Conservation (phyloP, 75 land plant species). For the Larix kaempferi region DNA sequence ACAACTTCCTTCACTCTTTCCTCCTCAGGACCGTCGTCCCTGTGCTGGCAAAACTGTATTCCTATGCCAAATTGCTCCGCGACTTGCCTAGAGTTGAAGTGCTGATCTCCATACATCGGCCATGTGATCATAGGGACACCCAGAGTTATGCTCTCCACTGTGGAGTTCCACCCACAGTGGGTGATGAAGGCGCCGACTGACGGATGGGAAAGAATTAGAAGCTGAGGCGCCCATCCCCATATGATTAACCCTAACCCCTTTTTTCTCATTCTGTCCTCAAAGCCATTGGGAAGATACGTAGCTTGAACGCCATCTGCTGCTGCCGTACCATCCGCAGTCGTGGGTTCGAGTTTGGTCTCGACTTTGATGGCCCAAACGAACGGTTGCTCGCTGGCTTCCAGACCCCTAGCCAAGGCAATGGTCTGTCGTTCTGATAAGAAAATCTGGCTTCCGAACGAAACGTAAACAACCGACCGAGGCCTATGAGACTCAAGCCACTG, state of each 20-base stretch:
- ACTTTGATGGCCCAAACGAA: constrained; percentile 35
- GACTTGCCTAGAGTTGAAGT: background rate
- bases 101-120: constrained; percentile 23
- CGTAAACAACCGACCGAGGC: constrained; percentile 23
- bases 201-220: constrained; percentile 4
- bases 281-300: constrained; percentile 6
- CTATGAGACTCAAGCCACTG: constrained; percentile 25
- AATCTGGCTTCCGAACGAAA: constrained; percentile 33
- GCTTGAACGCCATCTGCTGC: background rate
- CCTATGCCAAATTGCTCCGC: background rate
- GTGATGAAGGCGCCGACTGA: constrained; percentile 21
- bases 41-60: background rate
- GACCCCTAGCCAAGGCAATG: constrained; percentile 17
- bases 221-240: constrained; percentile 29
- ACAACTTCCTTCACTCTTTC: background rate
- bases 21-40: background rate
- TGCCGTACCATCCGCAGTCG: background rate
- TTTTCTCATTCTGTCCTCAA: background rate
- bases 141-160: constrained; percentile 14
- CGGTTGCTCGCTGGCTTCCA: constrained; percentile 20
- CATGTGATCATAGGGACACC: constrained; percentile 22
- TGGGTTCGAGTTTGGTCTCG: background rate
- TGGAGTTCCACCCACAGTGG: constrained; percentile 35
- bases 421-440: constrained; percentile 14
- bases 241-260: background rate